phyloP scores from a whole-genome alignment of 1,284 basidiomycete species.

The Apiotrichum mycotoxinovorans region DNA sequence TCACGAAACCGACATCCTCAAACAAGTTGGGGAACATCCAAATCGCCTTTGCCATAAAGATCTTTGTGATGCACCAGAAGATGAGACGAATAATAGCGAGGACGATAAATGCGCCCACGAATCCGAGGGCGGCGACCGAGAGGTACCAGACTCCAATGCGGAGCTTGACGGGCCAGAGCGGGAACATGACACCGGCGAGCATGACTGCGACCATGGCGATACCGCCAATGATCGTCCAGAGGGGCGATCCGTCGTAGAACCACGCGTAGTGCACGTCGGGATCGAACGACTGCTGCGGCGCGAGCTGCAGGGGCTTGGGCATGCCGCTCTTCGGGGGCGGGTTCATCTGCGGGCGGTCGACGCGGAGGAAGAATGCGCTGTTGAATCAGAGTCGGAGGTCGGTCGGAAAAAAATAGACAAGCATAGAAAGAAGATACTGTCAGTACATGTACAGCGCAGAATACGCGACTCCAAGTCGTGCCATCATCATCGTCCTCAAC shows the following conservation, averaged over 20 bases:
- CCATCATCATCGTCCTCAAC: too few relatives aligned
- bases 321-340: slow-evolving; percentile 63
- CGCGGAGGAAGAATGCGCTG: slow-evolving; percentile 79
- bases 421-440: background rate
- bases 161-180: slow-evolving; percentile 90
- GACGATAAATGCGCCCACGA: slow-evolving; percentile 86
- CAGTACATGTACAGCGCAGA: too few relatives aligned
- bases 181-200: slow-evolving; percentile 98
- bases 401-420: background rate
- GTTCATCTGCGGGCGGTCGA: slow-evolving; percentile 61
- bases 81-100: slow-evolving; percentile 89
- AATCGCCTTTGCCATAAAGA: slow-evolving; percentile 83
- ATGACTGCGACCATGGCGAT: slow-evolving; percentile 88
- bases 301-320: slow-evolving; percentile 76
- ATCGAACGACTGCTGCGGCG: slow-evolving; percentile 73
- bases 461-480: too few relatives aligned
- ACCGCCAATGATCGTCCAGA: slow-evolving; percentile 89
- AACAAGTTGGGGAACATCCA: slow-evolving; percentile 99
- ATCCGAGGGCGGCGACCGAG: slow-evolving; percentile 77
- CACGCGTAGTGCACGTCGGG: slow-evolving; percentile 79
- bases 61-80: slow-evolving; percentile 87
- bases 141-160: slow-evolving; percentile 97
- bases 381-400: slow-evolving; percentile 8
- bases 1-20: slow-evolving; percentile 96
- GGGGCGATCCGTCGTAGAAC: slow-evolving; percentile 94